Conservation (phyloP, 2,329 filamentous ascomycete species). For the Penicillium vulpinum region DNA sequence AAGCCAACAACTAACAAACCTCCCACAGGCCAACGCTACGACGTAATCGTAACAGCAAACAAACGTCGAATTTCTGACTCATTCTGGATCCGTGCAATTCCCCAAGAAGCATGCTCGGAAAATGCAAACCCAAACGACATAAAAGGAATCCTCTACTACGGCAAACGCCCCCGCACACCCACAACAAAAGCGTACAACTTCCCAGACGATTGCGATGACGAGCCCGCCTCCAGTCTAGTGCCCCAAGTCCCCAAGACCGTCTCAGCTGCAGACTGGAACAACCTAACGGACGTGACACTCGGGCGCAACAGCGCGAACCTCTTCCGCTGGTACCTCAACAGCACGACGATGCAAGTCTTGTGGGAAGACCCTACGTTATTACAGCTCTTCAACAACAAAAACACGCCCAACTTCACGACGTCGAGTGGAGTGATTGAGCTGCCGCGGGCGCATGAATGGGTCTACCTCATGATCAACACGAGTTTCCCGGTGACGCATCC, state of each 20-base stretch:
- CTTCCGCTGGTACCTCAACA: slow-evolving; percentile 38
- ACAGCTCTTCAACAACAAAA: slow-evolving; percentile 21
- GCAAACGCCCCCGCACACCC: slow-evolving; percentile 13
- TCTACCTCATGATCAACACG: slow-evolving; percentile 30
- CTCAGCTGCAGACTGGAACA: slow-evolving; percentile 19
- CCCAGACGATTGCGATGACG: slow-evolving; percentile 29
- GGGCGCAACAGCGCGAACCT: slow-evolving; percentile 14
- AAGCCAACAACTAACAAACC: not conserved
- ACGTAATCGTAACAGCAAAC: slow-evolving; percentile 37
- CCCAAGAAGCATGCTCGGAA: slow-evolving; percentile 44
- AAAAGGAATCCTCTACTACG: slow-evolving; percentile 52
- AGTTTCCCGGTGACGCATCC: slow-evolving; percentile 49
- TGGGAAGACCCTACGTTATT: slow-evolving; percentile 35
- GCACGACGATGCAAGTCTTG: slow-evolving; percentile 32
- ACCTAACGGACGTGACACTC: slow-evolving; percentile 19
- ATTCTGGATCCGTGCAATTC: slow-evolving; percentile 49
- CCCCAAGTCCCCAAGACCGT: slow-evolving; percentile 25
- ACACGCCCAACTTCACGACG: slow-evolving; percentile 10
- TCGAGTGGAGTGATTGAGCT: slow-evolving; percentile 29
- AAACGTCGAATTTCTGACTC: slow-evolving; percentile 22
- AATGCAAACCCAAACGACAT: slow-evolving; percentile 48
- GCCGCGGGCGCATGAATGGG: slow-evolving; percentile 28
- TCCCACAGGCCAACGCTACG: slow-evolving; percentile 40
- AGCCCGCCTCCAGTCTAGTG: slow-evolving; percentile 27
- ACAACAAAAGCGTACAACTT: slow-evolving; percentile 21